Base-by-base conservation (phyloP, 768 basidiomycete genomes). In the Suillus alpinus region DNA sequence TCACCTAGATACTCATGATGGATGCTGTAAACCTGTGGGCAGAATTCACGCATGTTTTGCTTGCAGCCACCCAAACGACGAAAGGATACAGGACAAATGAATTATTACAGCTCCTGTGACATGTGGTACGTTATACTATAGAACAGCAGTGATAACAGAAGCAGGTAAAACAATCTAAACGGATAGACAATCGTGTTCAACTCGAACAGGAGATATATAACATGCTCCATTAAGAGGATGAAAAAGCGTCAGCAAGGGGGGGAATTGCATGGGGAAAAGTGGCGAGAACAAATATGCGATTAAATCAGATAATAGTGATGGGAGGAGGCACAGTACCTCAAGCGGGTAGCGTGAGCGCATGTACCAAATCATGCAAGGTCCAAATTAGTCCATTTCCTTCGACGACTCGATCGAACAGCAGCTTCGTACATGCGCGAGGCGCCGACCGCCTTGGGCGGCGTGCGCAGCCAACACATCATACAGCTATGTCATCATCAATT, bases 401-500 rank as follows among this genome's bases (percentile, higher is more conserved):
- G 44, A 16, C 34, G 39, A 26, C 20, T 57, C 13, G 50, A 40
- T 46, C 31, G 40, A 60, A 50, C n/a, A 32, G 9, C 46, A 43
- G 20, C 32, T 58, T 32, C n/a, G 59, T 23, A 32, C 56, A 43
- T 34, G 36, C 44, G 37, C 43, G 47, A 26, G 18, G 47, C 37
- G 34, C 20, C 43, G 18, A 29, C 39, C 9, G 20, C 41, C 36
- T 40, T 39, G 40, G 47, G 40, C 47, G 40, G 44, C 37, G 49
- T 44, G 18, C 59, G 52, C 39, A 16, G 26, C 37, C 6, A 55
- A 39, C 18, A 18, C 37, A 40, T 78, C 65, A 78, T 66, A 69
- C 37, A 57, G 71, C 61, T 65, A 73, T 62, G 47, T 74, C 75
- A 16, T 77, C 75, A 50, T 72, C 71, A 36, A 76, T 73, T 50